A percentile compares a stretch with the other conserved stretches of the same genome.
phyloP scores from a whole-genome alignment of 2,329 filamentous ascomycete genomes.

The Lachnellula subtilissima region DNA sequence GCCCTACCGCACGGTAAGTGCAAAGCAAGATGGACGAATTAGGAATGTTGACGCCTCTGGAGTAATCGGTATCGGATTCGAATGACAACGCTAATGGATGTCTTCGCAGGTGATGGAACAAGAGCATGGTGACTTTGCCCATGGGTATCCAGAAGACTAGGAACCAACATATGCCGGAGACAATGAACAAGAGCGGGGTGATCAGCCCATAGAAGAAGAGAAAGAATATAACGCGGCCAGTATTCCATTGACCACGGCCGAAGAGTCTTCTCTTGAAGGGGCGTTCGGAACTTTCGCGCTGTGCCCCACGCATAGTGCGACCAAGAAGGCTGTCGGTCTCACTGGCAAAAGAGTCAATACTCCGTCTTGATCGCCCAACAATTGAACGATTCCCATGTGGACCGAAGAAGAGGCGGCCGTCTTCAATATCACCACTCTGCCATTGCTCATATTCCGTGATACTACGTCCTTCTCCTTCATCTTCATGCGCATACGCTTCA shows the following conservation, averaged over 20 bases:
- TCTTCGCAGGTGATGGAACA: conserved; percentile 86
- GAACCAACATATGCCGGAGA: conserved; percentile 89
- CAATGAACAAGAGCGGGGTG: conserved; percentile 77
- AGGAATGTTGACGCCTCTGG: conserved; percentile 64
- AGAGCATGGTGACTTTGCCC: conserved; percentile 86
- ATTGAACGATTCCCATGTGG: conserved; percentile 70
- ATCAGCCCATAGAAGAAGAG: conserved; percentile 92
- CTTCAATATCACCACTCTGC: conserved; percentile 95
- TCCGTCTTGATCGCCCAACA: conserved; percentile 79
- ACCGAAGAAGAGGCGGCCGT: conserved; percentile 93
- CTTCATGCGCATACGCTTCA: conserved; percentile 89
- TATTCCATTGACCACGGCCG: conserved; percentile 91
- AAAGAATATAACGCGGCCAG: conserved; percentile 94
- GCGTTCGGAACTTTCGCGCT: conserved; percentile 36
- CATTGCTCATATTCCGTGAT: conserved; percentile 99
- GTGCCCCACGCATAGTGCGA: conserved; percentile 48
- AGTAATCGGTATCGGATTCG: conserved; percentile 75
- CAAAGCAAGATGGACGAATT: conserved; percentile 87
- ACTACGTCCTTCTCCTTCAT: conserved; percentile 90
- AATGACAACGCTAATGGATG: conserved; percentile 92
- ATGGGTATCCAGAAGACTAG: conserved; percentile 97
- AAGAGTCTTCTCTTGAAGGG: conserved; percentile 79
- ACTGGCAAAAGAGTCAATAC: conserved; percentile 75
- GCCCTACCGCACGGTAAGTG: conserved; percentile 91
- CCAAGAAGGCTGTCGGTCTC: conserved; percentile 90